Conservation (phyloP, 306 rosid species). For the Fragaria nilgerrensis region DNA sequence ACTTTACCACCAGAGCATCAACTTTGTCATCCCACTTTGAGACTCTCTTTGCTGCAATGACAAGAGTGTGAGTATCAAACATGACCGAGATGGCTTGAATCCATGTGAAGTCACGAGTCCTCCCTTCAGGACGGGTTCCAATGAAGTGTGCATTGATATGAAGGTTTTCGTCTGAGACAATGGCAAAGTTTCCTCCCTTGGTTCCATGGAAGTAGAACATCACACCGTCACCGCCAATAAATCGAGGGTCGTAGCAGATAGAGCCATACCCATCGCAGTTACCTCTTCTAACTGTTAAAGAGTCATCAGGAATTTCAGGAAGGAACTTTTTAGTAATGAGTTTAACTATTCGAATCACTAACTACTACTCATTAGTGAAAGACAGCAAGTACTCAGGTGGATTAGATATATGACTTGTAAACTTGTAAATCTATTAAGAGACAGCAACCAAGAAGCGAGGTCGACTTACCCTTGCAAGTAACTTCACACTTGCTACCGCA, state of each 20-base stretch:
- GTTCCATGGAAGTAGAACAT: conserved; percentile 87
- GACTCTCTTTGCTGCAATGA: conserved; percentile 56
- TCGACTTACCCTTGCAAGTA: conserved; percentile 66
- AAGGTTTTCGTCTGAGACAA: conserved; percentile 53
- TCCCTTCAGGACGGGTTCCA: conserved; percentile 61
- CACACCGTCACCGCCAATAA: conserved; percentile 75
- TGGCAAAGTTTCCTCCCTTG: conserved; percentile 65
- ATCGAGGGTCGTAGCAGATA: conserved; percentile 76
- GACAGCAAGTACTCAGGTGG: too few relatives aligned
- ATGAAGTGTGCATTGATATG: conserved; percentile 77
- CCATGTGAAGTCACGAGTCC: conserved; percentile 84
- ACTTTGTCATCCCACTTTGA: conserved; percentile 55
- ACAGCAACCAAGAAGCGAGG: too few relatives aligned
- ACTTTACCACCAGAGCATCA: conserved; percentile 48
- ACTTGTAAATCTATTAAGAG: too few relatives aligned
- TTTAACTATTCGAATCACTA: too few relatives aligned
- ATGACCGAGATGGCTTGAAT: conserved; percentile 64
- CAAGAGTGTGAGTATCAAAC: conserved; percentile 68
- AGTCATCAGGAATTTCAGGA: too few relatives aligned
- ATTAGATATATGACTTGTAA: too few relatives aligned
- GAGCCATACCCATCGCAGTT: conserved; percentile 73
- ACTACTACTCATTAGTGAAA: too few relatives aligned
- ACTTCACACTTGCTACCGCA: conserved; percentile 73
- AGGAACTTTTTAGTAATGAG: too few relatives aligned
- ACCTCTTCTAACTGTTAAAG: conserved; percentile 44